Base-by-base conservation (phyloP, 176 grass and related monocot species). In the Tuctoria greenei region DNA sequence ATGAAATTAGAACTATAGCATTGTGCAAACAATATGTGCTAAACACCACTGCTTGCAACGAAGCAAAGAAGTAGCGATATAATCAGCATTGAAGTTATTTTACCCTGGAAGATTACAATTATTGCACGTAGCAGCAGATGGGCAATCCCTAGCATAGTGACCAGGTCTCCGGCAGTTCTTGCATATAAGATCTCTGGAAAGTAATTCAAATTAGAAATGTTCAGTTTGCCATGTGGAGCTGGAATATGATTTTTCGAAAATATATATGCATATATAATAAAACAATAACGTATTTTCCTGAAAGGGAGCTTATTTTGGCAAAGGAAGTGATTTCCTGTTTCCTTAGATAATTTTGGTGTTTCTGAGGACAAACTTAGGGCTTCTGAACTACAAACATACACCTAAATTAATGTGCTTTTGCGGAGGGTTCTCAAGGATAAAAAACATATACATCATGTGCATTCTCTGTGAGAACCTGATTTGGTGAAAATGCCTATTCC, bases 51-150 rank as follows among this genome's bases (percentile, higher is more conserved):
- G 20, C 8, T 73, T 38, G 67, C 67, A 24, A 45, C 49, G 46
- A 66, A 64, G 45, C 42, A 47, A 46, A 26, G n/a, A 82, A 74
- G 4, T n/a, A 51, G 14, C 13, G 31, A 39, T 50, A 80, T 64
- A 66, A 66, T 67, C 27, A 63, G 41, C 72, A 51, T 41, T 54
- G 9, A 44, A 37, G 54, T 50, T 24, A 60, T 21, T 42, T 87
- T 93, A 97, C 95, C 95, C 95, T 69, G 89, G 80, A 81, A 90
- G 86, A 42, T 85, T 82, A 79, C 91, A 98, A 69, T 88, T 98
- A 71, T 94, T 98, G 82, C 89, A 98, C 25, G 83, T 86, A 59
- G 89, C 79, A 64, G 76, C 79, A 80, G 90, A 90, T 51, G 84
- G 84, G 61, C 95, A 95, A 7, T 92, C 91, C 86, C 89, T 94